A percentile compares a stretch with the other conserved stretches of the same genome.
Evolutionary conservation across 2,329 filamentous ascomycete genomes (phyloP).

Genomic region (Microsporum canis): DNA sequence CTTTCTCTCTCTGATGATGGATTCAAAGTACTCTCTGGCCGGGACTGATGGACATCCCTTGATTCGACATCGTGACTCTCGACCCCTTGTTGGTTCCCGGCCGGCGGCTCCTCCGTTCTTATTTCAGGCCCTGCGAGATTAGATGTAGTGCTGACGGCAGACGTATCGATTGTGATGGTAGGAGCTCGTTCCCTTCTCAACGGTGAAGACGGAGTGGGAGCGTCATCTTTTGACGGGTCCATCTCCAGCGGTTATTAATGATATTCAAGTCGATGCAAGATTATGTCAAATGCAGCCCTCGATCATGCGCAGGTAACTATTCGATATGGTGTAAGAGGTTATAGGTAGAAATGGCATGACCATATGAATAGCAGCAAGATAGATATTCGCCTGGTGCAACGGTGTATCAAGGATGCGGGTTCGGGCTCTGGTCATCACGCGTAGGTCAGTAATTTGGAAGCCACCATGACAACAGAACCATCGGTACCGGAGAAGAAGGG

Average conservation of each 20-base stretch:
- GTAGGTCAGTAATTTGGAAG: neutral
- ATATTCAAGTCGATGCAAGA: neutral
- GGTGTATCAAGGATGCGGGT: neutral
- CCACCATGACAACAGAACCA: neutral
- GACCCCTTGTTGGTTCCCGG: neutral
- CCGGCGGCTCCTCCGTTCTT: neutral
- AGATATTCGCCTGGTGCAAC: neutral
- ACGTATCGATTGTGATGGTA: constrained; percentile 48
- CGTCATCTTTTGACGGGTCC: constrained; percentile 13
- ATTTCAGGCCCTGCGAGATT: neutral
- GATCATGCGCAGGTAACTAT: neutral
- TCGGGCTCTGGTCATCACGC: neutral
- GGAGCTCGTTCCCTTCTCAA: constrained; percentile 37
- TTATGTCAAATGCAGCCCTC: constrained; percentile 3
- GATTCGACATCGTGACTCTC: neutral
- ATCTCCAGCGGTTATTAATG: neutral
- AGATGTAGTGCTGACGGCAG: constrained; percentile 35
- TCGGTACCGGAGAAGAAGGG: neutral
- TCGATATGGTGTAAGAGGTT: neutral
- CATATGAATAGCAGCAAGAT: neutral
- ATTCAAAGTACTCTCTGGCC: neutral
- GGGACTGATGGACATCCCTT: neutral
- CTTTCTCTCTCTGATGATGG: constrained; percentile 33
- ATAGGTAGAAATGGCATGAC: neutral
- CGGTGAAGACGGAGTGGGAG: constrained; percentile 23